These are phyloP conservation scores for Chlamydomonas incerta DNA, from an alignment of 139 green algal species.

Conservation along the genomic window DNA sequence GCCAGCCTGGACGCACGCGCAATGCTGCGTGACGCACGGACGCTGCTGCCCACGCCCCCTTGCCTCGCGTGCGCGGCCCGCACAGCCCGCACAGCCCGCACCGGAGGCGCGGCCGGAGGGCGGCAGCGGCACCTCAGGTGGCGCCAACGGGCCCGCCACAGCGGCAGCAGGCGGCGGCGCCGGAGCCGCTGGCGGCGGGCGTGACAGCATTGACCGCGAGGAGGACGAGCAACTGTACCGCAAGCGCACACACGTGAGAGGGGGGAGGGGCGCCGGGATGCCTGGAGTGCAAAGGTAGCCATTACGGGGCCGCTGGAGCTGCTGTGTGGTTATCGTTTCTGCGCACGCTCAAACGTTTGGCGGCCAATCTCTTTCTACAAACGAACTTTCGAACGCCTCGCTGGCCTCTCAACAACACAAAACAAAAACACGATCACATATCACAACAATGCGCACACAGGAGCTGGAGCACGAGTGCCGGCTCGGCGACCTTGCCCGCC, in stretches of 20 bases:
- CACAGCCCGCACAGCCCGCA: too few species aligned
- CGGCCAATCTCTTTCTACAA: too few species aligned
- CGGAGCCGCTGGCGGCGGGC: not conserved
- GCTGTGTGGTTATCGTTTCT: too few species aligned
- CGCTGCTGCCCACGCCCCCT: too few species aligned
- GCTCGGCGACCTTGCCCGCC: slow-evolving; percentile 46
- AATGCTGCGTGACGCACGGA: too few species aligned
- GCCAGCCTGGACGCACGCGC: too few species aligned
- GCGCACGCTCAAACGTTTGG: too few species aligned
- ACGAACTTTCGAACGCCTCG: not conserved
- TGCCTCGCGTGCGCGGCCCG: too few species aligned
- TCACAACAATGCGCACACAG: slow-evolving; percentile 1
- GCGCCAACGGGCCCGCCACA: not conserved
- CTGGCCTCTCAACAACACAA: not conserved
- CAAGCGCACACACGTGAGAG: slow-evolving; percentile 10
- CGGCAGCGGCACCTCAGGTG: not conserved
- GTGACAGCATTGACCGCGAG: not conserved
- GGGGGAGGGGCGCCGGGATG: too few species aligned
- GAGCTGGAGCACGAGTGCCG: slow-evolving; percentile 50
- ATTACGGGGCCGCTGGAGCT: too few species aligned
- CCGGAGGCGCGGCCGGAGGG: too few species aligned
- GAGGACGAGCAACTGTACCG: slow-evolving; percentile 23
- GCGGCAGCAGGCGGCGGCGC: not conserved
- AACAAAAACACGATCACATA: not conserved
- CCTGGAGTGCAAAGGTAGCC: too few species aligned